phyloP scores from a whole-genome alignment of 2,329 filamentous ascomycete genomes.

The Thermothelomyces thermophilus region DNA sequence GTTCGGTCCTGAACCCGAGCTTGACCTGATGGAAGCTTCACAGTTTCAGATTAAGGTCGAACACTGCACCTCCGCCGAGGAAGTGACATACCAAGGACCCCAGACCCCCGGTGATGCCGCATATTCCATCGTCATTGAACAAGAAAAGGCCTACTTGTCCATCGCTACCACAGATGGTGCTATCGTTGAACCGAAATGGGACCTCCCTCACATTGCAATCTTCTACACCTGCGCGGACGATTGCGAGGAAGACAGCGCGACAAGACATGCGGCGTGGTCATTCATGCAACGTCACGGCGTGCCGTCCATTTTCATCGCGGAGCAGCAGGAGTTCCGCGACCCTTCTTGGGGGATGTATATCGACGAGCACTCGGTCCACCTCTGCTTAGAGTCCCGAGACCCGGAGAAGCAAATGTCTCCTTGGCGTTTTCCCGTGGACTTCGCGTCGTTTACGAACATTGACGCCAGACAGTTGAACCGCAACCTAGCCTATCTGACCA shows the following conservation, averaged over 20 bases:
- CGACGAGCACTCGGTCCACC: slow-evolving; percentile 39
- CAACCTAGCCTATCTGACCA: slow-evolving; percentile 45
- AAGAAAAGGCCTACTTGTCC: slow-evolving; percentile 34
- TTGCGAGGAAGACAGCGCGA: slow-evolving; percentile 32
- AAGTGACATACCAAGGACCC: slow-evolving; percentile 24
- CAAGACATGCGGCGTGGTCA: slow-evolving; percentile 37
- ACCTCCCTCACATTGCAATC: slow-evolving; percentile 43
- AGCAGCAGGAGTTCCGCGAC: slow-evolving; percentile 35
- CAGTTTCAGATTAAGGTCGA: slow-evolving; percentile 46
- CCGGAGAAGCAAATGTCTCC: slow-evolving; percentile 31
- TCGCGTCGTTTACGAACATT: slow-evolving; percentile 43
- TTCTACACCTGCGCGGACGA: slow-evolving; percentile 43
- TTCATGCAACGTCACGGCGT: slow-evolving; percentile 43
- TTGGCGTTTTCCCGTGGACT: slow-evolving; percentile 41
- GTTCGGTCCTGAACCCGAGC: slow-evolving; percentile 43
- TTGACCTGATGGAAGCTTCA: slow-evolving; percentile 46
- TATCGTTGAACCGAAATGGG: slow-evolving; percentile 38
- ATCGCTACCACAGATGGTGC: slow-evolving; percentile 32
- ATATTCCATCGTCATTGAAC: slow-evolving; percentile 36
- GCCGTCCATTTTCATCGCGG: slow-evolving; percentile 43
- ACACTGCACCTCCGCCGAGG: slow-evolving; percentile 38
- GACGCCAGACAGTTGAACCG: slow-evolving; percentile 48
- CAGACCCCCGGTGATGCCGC: slow-evolving; percentile 26
- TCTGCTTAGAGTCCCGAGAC: slow-evolving; percentile 41
- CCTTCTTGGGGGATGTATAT: slow-evolving; percentile 32